Conservation (phyloP, 2,329 filamentous ascomycete genomes). For the Aspergillus arachidicola region DNA sequence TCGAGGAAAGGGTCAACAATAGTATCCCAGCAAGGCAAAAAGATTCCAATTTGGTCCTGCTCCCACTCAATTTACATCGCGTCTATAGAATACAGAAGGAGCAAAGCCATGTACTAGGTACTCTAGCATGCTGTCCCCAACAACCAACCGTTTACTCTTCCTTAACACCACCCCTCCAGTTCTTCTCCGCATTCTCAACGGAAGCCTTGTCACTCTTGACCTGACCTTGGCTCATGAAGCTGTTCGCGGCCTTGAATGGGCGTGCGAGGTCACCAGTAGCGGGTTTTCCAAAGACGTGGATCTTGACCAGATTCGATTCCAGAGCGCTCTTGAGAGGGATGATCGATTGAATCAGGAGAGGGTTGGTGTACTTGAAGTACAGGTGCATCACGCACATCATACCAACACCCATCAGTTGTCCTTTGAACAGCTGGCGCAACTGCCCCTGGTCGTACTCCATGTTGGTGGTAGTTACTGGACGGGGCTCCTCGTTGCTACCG, state of each 20-base stretch:
- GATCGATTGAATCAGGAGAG: constrained; percentile 96
- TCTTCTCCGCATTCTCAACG: constrained; percentile 52
- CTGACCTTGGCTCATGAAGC: constrained; percentile 73
- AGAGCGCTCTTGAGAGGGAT: constrained; percentile 95
- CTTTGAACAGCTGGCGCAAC: constrained; percentile 81
- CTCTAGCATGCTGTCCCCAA: background rate
- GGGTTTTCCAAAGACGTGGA: constrained; percentile 84
- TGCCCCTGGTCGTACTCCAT: constrained; percentile 91
- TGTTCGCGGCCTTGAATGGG: constrained; percentile 85
- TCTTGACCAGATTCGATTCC: constrained; percentile 95
- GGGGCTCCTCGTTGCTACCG: constrained; percentile 91
- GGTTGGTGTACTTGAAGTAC: constrained; percentile 99
- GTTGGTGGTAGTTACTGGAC: constrained; percentile 94
- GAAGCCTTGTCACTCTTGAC: constrained; percentile 92
- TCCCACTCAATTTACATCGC: constrained; percentile 8
- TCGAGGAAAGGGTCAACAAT: background rate
- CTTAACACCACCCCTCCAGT: constrained; percentile 54
- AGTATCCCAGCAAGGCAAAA: background rate
- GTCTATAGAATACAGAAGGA: constrained; percentile 23
- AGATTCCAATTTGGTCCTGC: background rate
- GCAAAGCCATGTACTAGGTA: constrained; percentile 9
- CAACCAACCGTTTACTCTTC: constrained; percentile 44
- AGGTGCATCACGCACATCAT: constrained; percentile 99
- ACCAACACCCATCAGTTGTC: constrained; percentile 90
- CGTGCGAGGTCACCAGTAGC: constrained; percentile 90